Conservation (phyloP, 306 rosid genomes). For the Chamaecrista fasciculata region DNA sequence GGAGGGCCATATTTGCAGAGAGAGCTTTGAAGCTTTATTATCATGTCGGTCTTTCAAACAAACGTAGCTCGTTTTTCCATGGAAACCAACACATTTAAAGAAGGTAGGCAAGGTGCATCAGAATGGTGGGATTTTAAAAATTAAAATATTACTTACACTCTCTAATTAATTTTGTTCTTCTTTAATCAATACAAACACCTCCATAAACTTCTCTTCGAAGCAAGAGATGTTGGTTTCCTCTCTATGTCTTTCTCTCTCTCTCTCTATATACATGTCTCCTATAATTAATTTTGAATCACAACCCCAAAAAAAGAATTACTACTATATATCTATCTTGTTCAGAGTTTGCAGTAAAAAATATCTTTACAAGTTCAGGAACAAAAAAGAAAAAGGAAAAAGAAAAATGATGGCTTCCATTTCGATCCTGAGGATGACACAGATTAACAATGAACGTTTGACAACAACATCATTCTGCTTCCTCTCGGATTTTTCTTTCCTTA, state of each 20-base stretch:
- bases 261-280: neutral
- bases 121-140: conserved; percentile 21
- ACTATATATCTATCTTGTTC: neutral
- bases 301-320: neutral
- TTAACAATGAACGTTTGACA: neutral
- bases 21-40: conserved; percentile 63
- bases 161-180: neutral
- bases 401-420: conserved; percentile 17
- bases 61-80: conserved; percentile 63
- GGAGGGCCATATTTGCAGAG: conserved; percentile 60
- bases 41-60: conserved; percentile 59
- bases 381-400: no score
- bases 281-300: conserved; percentile 29
- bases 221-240: conserved; percentile 79
- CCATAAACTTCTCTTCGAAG: conserved; percentile 61
- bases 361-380: neutral
- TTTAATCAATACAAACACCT: conserved; percentile 21
- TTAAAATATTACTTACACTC: neutral
- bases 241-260: neutral
- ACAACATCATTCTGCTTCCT: conserved; percentile 15
- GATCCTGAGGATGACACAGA: neutral
- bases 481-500: conserved; percentile 28
- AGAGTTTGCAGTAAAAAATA: neutral
- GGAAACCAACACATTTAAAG: conserved; percentile 27
- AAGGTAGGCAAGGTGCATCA: conserved; percentile 23